These are phyloP conservation scores for Pseudogymnoascus verrucosus DNA, from an alignment of 2,329 filamentous ascomycete genomes.

Conservation along the genomic window DNA sequence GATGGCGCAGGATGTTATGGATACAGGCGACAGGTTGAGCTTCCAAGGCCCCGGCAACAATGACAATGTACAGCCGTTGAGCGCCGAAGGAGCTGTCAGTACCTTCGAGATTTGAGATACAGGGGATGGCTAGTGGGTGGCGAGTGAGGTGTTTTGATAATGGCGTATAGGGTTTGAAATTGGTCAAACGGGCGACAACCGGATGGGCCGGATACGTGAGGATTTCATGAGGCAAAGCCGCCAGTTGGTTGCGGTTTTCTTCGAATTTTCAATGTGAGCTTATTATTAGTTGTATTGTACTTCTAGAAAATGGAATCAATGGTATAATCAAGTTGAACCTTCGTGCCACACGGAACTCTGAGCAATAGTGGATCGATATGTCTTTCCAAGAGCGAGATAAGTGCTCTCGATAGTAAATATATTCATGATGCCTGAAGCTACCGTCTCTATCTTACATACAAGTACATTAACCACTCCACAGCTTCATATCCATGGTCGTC, in stretches of 20 bases:
- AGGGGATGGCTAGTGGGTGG: not conserved
- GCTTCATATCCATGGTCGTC: not conserved
- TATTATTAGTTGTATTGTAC: constrained; percentile 6
- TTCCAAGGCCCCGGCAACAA: constrained; percentile 40
- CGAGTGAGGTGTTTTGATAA: constrained; percentile 4
- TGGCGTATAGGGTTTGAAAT: constrained; percentile 4
- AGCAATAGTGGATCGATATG: not conserved
- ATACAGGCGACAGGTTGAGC: constrained; percentile 40
- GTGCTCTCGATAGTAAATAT: not conserved
- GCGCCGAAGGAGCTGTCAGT: constrained; percentile 37
- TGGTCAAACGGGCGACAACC: not conserved
- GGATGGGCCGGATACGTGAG: not conserved
- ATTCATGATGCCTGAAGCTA: not conserved
- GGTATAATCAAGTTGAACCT: not conserved
- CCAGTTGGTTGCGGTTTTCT: constrained; percentile 1
- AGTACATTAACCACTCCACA: not conserved
- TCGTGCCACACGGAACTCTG: not conserved
- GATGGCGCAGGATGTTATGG: constrained; percentile 28
- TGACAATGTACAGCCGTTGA: constrained; percentile 42
- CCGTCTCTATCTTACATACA: not conserved
- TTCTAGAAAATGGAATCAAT: constrained; percentile 4
- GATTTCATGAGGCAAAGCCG: not conserved
- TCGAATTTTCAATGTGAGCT: constrained; percentile 3
- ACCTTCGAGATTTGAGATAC: constrained; percentile 2
- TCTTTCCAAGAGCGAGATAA: not conserved